Base-by-base conservation (phyloP, 352 stramenopile genomes). In the Elongisporangium prolatum region DNA sequence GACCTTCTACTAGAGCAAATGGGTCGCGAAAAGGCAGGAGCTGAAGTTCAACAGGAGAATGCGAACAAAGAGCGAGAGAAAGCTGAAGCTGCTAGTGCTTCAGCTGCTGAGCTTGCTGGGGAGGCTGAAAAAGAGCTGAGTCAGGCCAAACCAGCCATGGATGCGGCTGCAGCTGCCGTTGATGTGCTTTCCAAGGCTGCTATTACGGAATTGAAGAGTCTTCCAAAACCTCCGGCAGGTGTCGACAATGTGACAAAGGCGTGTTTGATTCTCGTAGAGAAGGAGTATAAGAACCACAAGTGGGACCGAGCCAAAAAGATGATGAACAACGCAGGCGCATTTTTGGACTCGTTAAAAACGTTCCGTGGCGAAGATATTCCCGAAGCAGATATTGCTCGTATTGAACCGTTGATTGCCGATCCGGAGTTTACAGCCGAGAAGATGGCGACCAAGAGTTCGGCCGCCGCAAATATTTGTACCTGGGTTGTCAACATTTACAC, bases 231-330 rank as follows among this genome's bases (percentile, higher is more conserved):
- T 3, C 97, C 97, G 3, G 84, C 90, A 3, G 95, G 93, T 52
- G 95, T 98, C 52, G 93, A 98, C 59, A 96, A 98, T 55, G 97
- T 99, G 21, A 99, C 96, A 11, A 98, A 97, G 63, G 86, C 92
- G 3, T 96, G 95, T 50, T 74, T 99, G 16, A 98, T 99, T 61
- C 69, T 99, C 37, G 93, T 99, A 34, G 95, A 99, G 71, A 97
- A 98, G 55, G 93, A 99, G 70, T 98, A 98, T 77, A 99, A 98
- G 63, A 97, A 98, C 60, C 97, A 98, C 68, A 98, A 98, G 57
- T 99, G 97, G 97, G 95, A 99, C 57, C 86, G 91, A 18, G 97
- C 97, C 38, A 99, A 99, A 77, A 97, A 97, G 70, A 99, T 99
- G 97, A 99, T 99, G 97, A 92, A 95, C 64, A 99, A 99, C 65